Evolutionary conservation across 768 basidiomycete species (phyloP).

Genomic region (Tylopilus balloui): DNA sequence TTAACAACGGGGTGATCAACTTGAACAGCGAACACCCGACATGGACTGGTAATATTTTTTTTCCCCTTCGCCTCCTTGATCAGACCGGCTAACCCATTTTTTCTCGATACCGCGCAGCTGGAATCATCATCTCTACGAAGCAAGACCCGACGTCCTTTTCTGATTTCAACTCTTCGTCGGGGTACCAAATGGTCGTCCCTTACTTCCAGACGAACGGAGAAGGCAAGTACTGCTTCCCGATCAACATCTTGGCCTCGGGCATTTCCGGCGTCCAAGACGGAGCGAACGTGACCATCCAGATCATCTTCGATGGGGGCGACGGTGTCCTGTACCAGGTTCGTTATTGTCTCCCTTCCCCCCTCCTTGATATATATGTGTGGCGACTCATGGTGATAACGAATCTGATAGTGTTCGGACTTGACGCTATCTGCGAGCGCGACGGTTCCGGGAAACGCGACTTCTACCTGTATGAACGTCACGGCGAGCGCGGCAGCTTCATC

Average conservation of each 20-base stretch:
- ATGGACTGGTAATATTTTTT: slow-evolving; percentile 46
- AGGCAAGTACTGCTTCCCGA: slow-evolving; percentile 63
- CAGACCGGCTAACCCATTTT: neutral
- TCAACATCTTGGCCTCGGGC: slow-evolving; percentile 50
- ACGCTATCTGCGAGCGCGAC: too few species aligned
- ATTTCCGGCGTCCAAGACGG: slow-evolving; percentile 54
- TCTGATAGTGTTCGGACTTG: slow-evolving; percentile 30
- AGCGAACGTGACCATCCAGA: slow-evolving; percentile 71
- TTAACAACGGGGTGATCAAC: slow-evolving; percentile 55
- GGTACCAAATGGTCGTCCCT: slow-evolving; percentile 37
- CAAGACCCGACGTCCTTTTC: slow-evolving; percentile 58
- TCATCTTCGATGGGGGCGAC: slow-evolving; percentile 68
- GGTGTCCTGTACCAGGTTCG: slow-evolving; percentile 63
- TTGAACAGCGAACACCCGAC: slow-evolving; percentile 61
- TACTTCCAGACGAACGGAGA: slow-evolving; percentile 50
- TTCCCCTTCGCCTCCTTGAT: neutral
- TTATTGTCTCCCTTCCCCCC: too few species aligned
- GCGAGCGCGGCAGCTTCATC: slow-evolving; percentile 11
- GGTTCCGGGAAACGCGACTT: slow-evolving; percentile 13
- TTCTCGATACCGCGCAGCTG: slow-evolving; percentile 36
- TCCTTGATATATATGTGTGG: too few species aligned
- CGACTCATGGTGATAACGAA: too few species aligned
- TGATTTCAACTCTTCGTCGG: slow-evolving; percentile 49
- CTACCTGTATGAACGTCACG: slow-evolving; percentile 34
- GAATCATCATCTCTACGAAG: slow-evolving; percentile 49